Evolutionary conservation across 176 grass and related monocot genomes (phyloP).

Genomic region (Dactylis glomerata): DNA sequence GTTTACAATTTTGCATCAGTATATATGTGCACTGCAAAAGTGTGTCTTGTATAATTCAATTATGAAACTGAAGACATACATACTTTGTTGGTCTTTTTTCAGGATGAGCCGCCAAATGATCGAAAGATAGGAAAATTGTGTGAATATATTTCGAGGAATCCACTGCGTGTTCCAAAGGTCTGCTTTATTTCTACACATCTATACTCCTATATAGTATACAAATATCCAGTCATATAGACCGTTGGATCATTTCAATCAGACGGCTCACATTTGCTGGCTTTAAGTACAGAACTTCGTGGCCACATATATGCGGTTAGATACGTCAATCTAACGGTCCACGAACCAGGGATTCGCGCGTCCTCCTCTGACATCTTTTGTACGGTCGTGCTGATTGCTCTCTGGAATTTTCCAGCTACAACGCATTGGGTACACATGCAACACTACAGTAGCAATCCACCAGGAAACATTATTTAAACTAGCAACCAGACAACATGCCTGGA

Average conservation of each 20-base stretch:
- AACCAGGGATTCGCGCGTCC: too few species aligned
- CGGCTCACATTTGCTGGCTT: neutral
- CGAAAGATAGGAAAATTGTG: constrained; percentile 92
- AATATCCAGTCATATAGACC: neutral
- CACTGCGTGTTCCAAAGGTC: constrained; percentile 94
- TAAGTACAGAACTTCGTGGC: neutral
- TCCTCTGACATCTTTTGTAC: too few species aligned
- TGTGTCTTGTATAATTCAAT: neutral
- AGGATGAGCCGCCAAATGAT: constrained; percentile 93
- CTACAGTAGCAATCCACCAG: too few species aligned
- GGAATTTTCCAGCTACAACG: too few species aligned
- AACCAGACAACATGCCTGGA: too few species aligned
- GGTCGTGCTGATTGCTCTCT: too few species aligned
- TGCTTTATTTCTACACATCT: too few species aligned
- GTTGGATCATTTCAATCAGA: neutral
- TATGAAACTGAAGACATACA: neutral
- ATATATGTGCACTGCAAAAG: neutral
- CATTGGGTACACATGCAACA: too few species aligned
- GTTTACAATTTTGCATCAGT: neutral
- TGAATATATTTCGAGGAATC: constrained; percentile 91
- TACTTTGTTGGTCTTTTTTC: constrained; percentile 16
- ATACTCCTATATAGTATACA: neutral
- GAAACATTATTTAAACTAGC: too few species aligned
- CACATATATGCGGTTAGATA: neutral
- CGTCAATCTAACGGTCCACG: neutral